A percentile compares a stretch with the other conserved stretches of the same genome.
These are phyloP conservation scores for Ambrosia artemisiifolia DNA, from an alignment of 129 eudicot genomes.

Conservation along the genomic window DNA sequence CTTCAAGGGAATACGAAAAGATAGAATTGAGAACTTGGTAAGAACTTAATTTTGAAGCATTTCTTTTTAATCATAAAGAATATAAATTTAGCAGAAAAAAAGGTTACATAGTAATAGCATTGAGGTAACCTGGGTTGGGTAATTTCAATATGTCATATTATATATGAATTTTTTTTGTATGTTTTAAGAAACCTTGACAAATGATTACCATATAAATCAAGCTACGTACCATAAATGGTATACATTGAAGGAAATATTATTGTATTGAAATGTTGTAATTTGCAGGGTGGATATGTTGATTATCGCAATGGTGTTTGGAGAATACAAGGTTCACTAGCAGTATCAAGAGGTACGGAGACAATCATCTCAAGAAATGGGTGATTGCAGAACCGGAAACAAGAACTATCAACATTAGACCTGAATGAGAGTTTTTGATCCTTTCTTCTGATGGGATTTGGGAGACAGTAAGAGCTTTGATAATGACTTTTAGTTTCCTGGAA, in stretches of 20 bases:
- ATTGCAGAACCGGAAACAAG: too few relatives aligned
- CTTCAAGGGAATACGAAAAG: slow-evolving; percentile 64
- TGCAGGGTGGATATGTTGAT: too few relatives aligned
- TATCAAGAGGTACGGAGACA: too few relatives aligned
- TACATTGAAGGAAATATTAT: too few relatives aligned
- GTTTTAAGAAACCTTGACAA: neutral
- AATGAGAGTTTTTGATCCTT: slow-evolving; percentile 71
- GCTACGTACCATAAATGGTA: neutral
- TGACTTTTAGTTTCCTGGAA: neutral
- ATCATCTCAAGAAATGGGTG: slow-evolving; percentile 55
- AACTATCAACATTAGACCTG: slow-evolving; percentile 44
- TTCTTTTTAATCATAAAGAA: too few relatives aligned
- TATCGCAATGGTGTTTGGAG: too few relatives aligned
- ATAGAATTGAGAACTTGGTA: slow-evolving; percentile 61
- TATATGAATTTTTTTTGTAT: too few relatives aligned
- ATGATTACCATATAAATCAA: neutral
- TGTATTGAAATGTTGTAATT: too few relatives aligned
- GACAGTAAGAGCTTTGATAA: slow-evolving; percentile 40
- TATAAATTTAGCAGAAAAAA: too few relatives aligned
- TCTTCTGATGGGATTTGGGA: slow-evolving; percentile 98
- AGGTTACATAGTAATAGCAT: too few relatives aligned
- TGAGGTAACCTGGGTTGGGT: too few relatives aligned
- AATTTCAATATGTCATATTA: neutral
- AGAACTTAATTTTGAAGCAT: neutral
- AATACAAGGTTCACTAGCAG: too few relatives aligned